Base-by-base conservation (phyloP, 345 rosid species). In the Salix koriyanagi region DNA sequence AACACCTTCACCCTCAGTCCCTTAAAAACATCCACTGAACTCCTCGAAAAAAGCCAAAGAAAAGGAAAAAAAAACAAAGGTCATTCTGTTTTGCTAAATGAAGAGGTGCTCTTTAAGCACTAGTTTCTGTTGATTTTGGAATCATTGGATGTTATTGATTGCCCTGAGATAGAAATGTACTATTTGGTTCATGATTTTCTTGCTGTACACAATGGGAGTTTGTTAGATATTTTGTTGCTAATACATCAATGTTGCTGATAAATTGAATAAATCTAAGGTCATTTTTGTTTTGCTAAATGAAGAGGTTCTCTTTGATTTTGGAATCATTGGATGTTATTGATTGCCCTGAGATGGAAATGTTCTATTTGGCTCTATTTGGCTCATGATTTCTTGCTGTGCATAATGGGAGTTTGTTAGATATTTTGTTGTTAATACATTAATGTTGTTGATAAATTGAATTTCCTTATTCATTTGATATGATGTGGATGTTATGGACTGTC, bases 401-500 rank as follows among this genome's bases (percentile, higher is more conserved):
- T 41, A 26, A 58, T 41, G 23, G 36, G 39, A 48, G n/a, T 34
- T 66, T 67, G 12, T 79, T 48, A 48, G 61, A 41, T 68, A 15
- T 41, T 9, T 28, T 66, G 42, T 36, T 60, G 26, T 5, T 18
- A 4, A 67, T 68, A 54, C 9, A 36, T 72, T 61, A 37, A 71
- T 56, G 4, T 41, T 15, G 48, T 36, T 71, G 64, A 26, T 32
- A 36, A 28, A 62, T 67, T 50, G 66, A 30, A 30, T 41, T 74
- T 41, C 34, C 18, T 9, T n/a, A 30, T 71, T 56, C 73, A 18
- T 44, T 9, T 46, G 62, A 70, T 76, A 32, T 56, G 54, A 70
- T 74, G 32, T 71, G 56, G 68, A n/a, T 54, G 21, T 74, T 39
- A 79, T 73, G n/a, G 50, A 16, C 28, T 44, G 26, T 69, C 67